phyloP scores from a whole-genome alignment of 176 grass and related monocot species.

The Rhynchospora tenuis region DNA sequence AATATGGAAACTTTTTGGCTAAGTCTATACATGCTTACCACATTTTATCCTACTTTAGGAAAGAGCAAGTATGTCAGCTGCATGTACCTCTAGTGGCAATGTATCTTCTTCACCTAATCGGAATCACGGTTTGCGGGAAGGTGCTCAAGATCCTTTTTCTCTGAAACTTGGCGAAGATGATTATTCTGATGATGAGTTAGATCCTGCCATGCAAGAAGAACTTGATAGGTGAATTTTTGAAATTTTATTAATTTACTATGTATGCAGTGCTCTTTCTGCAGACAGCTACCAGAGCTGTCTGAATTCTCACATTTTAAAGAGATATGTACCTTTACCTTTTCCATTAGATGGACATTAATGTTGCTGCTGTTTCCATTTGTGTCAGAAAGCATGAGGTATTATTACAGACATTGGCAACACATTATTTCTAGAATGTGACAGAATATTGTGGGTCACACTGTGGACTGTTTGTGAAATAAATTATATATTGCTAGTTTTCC shows the following conservation, averaged over 20 bases:
- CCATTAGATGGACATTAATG: not conserved
- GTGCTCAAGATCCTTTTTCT: constrained; percentile 65
- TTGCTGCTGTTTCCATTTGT: not conserved
- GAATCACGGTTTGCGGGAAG: constrained; percentile 49
- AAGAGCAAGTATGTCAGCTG: constrained; percentile 25
- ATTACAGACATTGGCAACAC: not conserved
- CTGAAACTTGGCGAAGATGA: constrained; percentile 50
- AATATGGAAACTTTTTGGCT: not conserved
- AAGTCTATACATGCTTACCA: constrained; percentile 20
- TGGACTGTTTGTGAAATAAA: not conserved
- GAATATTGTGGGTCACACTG: too few species aligned
- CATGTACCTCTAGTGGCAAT: constrained; percentile 33
- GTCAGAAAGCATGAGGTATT: not conserved
- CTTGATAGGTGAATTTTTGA: constrained; percentile 74
- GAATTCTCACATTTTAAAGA: not conserved
- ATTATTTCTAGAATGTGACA: not conserved
- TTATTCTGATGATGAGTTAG: constrained; percentile 90
- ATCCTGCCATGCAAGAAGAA: constrained; percentile 98
- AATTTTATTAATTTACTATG: not conserved
- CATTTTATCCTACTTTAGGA: constrained; percentile 41
- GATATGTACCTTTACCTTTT: not conserved
- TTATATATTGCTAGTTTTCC: not conserved
- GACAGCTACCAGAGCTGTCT: not conserved
- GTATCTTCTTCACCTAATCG: constrained; percentile 52
- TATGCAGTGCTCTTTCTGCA: not conserved